phyloP scores from a whole-genome alignment of 306 rosid genomes.

The Phaseolus lunatus region DNA sequence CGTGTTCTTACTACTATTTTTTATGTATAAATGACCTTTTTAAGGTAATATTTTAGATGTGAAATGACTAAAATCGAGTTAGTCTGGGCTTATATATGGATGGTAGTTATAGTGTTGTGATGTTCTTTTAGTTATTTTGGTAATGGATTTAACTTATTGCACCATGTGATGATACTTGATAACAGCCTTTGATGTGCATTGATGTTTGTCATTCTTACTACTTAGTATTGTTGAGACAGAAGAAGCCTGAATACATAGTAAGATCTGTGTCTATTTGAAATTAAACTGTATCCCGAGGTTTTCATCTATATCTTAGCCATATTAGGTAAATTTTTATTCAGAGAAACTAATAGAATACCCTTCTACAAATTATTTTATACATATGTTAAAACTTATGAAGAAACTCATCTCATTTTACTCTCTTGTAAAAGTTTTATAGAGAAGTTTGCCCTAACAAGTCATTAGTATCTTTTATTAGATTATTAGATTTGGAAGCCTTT shows the following conservation, averaged over 20 bases:
- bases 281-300: no score
- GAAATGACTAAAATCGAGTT: background rate
- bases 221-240: background rate
- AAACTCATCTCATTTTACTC: no score
- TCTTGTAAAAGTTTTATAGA: no score
- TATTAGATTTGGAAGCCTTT: conserved; percentile 4
- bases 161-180: conserved; percentile 6
- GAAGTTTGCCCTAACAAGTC: no score
- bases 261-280: background rate
- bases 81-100: background rate
- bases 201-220: conserved; percentile 33
- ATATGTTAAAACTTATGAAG: no score
- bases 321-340: no score
- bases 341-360: no score
- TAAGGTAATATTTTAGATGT: conserved; percentile 4
- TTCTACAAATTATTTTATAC: no score
- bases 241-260: background rate
- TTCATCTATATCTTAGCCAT: no score
- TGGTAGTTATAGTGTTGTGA: background rate
- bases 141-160: conserved; percentile 18
- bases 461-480: background rate
- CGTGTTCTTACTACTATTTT: background rate
- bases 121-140: conserved; percentile 15
- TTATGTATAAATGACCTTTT: background rate
- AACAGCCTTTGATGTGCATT: background rate